These are phyloP conservation scores for Coemansia sp. DNA, from an alignment of 371 early-diverging fungal genomes.

Conservation along the genomic window DNA sequence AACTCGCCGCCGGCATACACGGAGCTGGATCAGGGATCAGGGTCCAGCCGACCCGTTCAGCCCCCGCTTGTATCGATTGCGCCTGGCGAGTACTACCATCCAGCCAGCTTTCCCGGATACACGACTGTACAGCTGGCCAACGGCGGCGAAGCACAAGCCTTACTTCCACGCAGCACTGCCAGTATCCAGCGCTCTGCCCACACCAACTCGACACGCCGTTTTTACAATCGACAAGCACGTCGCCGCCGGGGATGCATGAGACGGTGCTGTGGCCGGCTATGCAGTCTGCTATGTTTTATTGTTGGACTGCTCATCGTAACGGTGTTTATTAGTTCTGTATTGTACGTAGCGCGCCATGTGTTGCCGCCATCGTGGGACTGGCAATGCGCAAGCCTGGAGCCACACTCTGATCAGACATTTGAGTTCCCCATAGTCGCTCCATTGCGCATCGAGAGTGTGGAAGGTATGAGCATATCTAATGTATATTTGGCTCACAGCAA, in stretches of 20 bases:
- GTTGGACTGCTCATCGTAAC: constrained; percentile 1
- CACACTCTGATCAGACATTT: constrained; percentile 10
- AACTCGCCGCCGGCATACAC: constrained; percentile 2
- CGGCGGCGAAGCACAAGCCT: constrained; percentile 23
- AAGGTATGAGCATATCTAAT: constrained; percentile 24
- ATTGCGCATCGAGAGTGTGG: constrained; percentile 23
- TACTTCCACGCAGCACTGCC: constrained; percentile 9
- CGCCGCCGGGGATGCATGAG: constrained; percentile 4
- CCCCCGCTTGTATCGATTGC: not conserved
- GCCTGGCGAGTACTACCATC: constrained; percentile 33
- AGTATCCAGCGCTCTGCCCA: not conserved
- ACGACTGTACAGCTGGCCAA: constrained; percentile 28
- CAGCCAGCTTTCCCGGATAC: constrained; percentile 49
- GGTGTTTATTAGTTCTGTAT: constrained; percentile 1
- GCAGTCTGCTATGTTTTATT: constrained; percentile 21
- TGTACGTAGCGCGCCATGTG: constrained; percentile 14
- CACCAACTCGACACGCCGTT: not conserved
- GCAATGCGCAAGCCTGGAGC: constrained; percentile 15
- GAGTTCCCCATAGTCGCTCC: not conserved
- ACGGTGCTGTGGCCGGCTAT: constrained; percentile 15
- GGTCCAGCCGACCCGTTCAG: not conserved
- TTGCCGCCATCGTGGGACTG: constrained; percentile 14
- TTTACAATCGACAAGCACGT: not conserved
- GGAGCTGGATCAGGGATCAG: not conserved
- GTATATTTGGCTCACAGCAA: constrained; percentile 5